Evolutionary conservation across 768 basidiomycete genomes (phyloP), one percentile per base, ranked within the genome.

Genomic region (Phanerochaete sordida): DNA sequence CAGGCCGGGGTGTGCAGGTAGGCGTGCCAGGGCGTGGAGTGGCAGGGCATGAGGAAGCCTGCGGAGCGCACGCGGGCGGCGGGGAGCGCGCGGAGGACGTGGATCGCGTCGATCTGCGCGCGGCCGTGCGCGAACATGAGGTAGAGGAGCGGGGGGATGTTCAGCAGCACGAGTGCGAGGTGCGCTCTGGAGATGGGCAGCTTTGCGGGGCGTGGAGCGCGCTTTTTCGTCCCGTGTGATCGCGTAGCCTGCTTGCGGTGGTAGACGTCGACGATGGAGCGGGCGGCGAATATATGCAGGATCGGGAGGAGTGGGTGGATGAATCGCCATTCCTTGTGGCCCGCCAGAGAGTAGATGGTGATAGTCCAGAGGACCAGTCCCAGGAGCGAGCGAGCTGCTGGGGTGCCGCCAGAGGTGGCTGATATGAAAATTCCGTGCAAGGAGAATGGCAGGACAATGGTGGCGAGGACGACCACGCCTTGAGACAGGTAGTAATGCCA

Each of bases 241-340:
- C 43, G 19, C 28, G 54, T 43, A 8, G 58, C 31, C 16, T 2
- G 4, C 11, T 54, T 56, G 26, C 16, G 63, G 39, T 55, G 58
- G 63, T 75, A 78, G 2, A 80, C 65, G 57, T 85, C 83, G 35
- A 84, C 77, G 4, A 96, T 73, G 1, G 90, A 85, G 62, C 84
- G 85, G 0, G 93, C 79, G 12, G 90, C 89, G 61, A 97, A 80
- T 23, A 95, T 64, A 65, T 97, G 88, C 43, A 96, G 74, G 30
- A 93, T 73, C 0, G 97, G 95, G 3, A 98, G 78, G 21, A 98
- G 71, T 0, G 96, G 95, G 64, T 98, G 95, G 7, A 98, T 76
- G 75, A 99, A 98, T 8, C 97, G 82, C 94, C 95, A 98, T 78
- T 99, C 97, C 68, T 98, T 98, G 76, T 99, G 97, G 1, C 90